These are phyloP conservation scores for Geopyxis carbonaria DNA, from an alignment of 495 filamentous ascomycete genomes.

Conservation along the genomic window DNA sequence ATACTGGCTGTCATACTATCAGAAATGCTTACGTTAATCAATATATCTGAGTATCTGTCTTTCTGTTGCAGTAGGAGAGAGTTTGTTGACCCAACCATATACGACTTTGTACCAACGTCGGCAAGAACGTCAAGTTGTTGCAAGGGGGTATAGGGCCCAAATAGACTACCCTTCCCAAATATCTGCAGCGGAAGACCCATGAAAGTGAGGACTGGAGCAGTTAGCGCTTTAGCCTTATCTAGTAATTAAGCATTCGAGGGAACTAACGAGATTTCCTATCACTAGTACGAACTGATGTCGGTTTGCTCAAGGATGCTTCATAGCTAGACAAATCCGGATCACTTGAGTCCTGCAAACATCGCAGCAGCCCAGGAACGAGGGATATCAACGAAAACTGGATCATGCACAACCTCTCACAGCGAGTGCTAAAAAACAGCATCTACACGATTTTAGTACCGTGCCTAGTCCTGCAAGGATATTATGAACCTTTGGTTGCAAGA, in stretches of 20 bases:
- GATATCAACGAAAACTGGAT: conserved; percentile 94
- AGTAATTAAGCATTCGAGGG: conserved; percentile 1
- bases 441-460: conserved; percentile 29
- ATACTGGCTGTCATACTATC: no score
- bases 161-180: conserved; percentile 90
- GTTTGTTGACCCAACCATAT: conserved; percentile 94
- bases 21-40: conserved; percentile 54
- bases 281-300: conserved; percentile 78
- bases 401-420: conserved; percentile 91
- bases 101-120: conserved; percentile 88
- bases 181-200: conserved; percentile 91
- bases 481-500: conserved; percentile 83
- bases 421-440: conserved; percentile 97
- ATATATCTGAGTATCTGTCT: conserved; percentile 92
- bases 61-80: conserved; percentile 82
- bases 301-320: conserved; percentile 53
- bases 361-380: conserved; percentile 75
- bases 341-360: conserved; percentile 74
- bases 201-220: conserved; percentile 51
- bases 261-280: conserved; percentile 61
- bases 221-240: conserved; percentile 19
- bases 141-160: conserved; percentile 89
- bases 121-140: conserved; percentile 91
- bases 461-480: not conserved
- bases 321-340: conserved; percentile 78